Conservation (phyloP, 192 early-diverging fungal genomes). For the Coemansia sp. region DNA sequence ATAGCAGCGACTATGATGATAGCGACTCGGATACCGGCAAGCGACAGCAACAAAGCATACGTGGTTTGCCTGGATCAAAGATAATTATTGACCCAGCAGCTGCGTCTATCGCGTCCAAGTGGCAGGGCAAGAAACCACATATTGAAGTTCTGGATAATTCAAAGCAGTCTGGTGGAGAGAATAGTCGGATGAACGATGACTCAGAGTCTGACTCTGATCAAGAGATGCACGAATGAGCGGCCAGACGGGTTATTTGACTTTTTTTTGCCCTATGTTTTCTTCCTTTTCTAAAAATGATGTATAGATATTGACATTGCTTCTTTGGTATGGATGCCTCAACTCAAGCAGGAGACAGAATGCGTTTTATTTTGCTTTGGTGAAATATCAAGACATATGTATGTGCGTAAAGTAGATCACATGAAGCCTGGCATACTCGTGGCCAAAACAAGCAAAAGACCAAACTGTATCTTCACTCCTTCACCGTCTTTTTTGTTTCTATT, state of each 20-base stretch:
- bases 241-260: not conserved
- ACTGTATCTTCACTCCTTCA: not conserved
- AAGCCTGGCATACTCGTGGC: not conserved
- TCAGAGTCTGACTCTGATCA: conserved; percentile 3
- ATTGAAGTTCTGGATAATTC: conserved; percentile 12
- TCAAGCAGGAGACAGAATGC: too few relatives aligned
- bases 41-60: not conserved
- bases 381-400: not conserved
- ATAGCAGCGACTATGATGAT: conserved; percentile 6
- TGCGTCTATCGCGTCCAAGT: not conserved
- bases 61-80: not conserved
- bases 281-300: not conserved
- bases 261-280: not conserved
- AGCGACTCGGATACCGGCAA: not conserved
- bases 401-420: not conserved
- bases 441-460: not conserved
- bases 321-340: too few relatives aligned
- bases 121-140: conserved; percentile 3
- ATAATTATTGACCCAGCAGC: conserved; percentile 16
- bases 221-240: not conserved
- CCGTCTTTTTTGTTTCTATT: not conserved
- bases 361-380: not conserved
- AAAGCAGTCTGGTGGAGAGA: not conserved
- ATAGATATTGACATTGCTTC: not conserved
- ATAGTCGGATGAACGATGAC: conserved; percentile 4